These are phyloP conservation scores for Zelopaecilomyces penicillatus DNA, from an alignment of 2,329 filamentous ascomycete species.

Conservation along the genomic window DNA sequence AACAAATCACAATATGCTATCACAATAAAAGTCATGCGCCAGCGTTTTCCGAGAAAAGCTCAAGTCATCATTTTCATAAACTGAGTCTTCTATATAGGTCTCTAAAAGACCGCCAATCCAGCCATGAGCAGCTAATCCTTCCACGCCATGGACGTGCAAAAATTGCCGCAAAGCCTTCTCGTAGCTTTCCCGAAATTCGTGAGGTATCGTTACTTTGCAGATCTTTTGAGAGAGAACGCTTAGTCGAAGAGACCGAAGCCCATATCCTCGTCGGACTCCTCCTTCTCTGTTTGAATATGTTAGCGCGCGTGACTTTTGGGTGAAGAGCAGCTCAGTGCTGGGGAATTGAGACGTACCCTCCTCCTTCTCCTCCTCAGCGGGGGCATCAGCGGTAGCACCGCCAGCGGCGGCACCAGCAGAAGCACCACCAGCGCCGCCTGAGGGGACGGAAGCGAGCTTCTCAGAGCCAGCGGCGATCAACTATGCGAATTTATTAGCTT, in stretches of 20 bases:
- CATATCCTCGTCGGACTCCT: conserved; percentile 66
- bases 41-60: conserved; percentile 12
- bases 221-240: conserved; percentile 28
- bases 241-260: conserved; percentile 71
- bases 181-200: conserved; percentile 26
- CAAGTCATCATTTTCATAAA: conserved; percentile 22
- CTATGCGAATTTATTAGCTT: conserved; percentile 38
- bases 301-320: neutral
- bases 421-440: conserved; percentile 73
- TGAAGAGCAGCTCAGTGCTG: neutral
- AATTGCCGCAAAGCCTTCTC: conserved; percentile 23
- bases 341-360: conserved; percentile 29
- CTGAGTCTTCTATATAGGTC: conserved; percentile 19
- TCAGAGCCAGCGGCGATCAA: conserved; percentile 80
- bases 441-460: conserved; percentile 97
- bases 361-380: conserved; percentile 70
- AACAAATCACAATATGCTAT: no score
- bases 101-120: conserved; percentile 20
- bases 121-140: conserved; percentile 23
- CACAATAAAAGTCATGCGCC: no score
- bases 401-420: conserved; percentile 60
- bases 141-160: conserved; percentile 23
- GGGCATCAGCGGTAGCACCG: conserved; percentile 56
- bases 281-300: conserved; percentile 18
- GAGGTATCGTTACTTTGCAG: conserved; percentile 22